A percentile compares a stretch with the other conserved stretches of the same genome.
These are phyloP conservation scores for Lipomyces lipofer DNA, from an alignment of 805 yeast genomes.

Conservation along the genomic window DNA sequence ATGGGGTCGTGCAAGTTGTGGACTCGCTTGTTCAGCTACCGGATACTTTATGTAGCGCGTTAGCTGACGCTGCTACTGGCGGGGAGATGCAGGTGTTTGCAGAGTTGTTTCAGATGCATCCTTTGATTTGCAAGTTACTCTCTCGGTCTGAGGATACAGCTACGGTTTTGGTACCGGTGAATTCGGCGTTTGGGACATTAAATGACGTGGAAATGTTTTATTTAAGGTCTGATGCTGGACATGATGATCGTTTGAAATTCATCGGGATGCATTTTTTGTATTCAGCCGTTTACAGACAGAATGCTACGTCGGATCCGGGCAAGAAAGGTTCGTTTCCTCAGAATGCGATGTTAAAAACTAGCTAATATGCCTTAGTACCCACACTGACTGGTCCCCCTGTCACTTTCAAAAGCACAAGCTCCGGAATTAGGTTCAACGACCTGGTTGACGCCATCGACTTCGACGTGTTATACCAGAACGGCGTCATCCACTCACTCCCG, in stretches of 20 bases:
- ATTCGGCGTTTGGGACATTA: conserved; percentile 24
- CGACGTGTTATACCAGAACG: conserved; percentile 27
- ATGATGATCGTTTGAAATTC: conserved; percentile 21
- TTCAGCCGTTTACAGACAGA: conserved; percentile 25
- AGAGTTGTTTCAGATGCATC: conserved; percentile 14
- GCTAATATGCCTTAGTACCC: conserved; percentile 8
- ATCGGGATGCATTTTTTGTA: conserved; percentile 26
- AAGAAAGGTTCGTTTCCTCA: conserved; percentile 12
- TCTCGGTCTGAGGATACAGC: conserved; percentile 19
- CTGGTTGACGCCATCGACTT: conserved; percentile 12
- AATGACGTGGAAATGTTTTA: conserved; percentile 23
- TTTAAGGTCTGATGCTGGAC: conserved; percentile 23
- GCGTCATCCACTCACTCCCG: conserved; percentile 25
- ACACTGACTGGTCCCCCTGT: conserved; percentile 16
- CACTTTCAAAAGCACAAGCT: conserved; percentile 2
- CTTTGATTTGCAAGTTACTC: conserved; percentile 21
- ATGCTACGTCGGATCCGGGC: conserved; percentile 24
- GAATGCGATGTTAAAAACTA: not conserved
- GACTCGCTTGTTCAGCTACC: conserved; percentile 29
- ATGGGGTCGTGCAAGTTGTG: conserved; percentile 33
- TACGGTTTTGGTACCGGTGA: conserved; percentile 26
- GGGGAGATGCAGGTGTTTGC: conserved; percentile 1
- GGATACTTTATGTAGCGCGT: conserved; percentile 20
- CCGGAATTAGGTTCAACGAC: conserved; percentile 20
- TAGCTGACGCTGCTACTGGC: not conserved